A percentile compares a stretch with the other conserved stretches of the same genome.
phyloP scores from a whole-genome alignment of 1,284 basidiomycete genomes.

The Salmacisia buchloeana region DNA sequence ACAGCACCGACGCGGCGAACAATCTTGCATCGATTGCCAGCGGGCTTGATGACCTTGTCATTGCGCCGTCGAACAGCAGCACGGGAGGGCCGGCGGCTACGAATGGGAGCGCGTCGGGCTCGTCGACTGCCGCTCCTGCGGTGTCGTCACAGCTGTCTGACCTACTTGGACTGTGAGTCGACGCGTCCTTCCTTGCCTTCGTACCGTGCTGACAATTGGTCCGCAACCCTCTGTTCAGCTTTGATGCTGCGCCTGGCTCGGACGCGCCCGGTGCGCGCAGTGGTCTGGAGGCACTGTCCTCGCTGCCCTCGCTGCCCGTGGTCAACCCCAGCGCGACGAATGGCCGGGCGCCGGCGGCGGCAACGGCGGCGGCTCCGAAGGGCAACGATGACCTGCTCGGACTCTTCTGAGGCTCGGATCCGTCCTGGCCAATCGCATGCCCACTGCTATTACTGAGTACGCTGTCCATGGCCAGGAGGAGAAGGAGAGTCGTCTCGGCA shows the following conservation, averaged over 20 bases:
- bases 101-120: background rate
- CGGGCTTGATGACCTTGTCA: conserved; percentile 39
- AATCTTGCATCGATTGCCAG: conserved; percentile 20
- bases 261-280: conserved; percentile 31
- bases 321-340: conserved; percentile 8
- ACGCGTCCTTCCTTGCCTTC: conserved; percentile 4
- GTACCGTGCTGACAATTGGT: too few species aligned
- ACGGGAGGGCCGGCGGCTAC: background rate
- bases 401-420: conserved; percentile 18
- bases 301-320: conserved; percentile 16
- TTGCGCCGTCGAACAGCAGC: conserved; percentile 12
- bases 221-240: too few species aligned
- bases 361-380: conserved; percentile 10
- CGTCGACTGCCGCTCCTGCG: background rate
- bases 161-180: conserved; percentile 30
- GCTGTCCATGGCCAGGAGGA: too few species aligned
- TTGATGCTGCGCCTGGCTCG: conserved; percentile 35
- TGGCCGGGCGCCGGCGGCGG: background rate
- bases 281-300: conserved; percentile 30
- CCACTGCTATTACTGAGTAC: too few species aligned
- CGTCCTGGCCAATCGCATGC: background rate
- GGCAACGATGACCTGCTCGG: conserved; percentile 27
- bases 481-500: too few species aligned
- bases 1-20: background rate
- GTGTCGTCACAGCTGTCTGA: conserved; percentile 31